Base-by-base conservation (phyloP, 208 protist genomes). In the Crithidia fasciculata region DNA sequence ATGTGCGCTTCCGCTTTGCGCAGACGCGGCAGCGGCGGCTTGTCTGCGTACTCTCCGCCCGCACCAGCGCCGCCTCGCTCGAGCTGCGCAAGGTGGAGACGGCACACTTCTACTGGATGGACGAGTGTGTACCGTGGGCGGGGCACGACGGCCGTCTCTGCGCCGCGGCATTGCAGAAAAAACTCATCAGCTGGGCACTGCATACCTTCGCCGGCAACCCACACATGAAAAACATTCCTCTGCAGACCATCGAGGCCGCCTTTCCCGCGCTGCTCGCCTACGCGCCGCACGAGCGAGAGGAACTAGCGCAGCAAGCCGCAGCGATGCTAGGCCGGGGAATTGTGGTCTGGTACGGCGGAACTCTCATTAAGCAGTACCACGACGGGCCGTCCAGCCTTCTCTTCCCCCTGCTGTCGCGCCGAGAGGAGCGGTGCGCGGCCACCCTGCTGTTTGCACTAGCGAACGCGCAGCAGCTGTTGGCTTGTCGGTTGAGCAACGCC, bases 51-150 rank as follows among this genome's bases (percentile, higher is more conserved):
- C 66, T 78, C 40, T 78, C 74, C 6, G 60, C 66, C 0, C 13
- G 52, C 7, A 12, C 52, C 8, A 41, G n/a, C 2, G 13, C 44
- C 3, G 9, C 55, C 9, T 10, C 59, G 16, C 39, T 64, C 4
- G 50, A 18, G 28, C 15, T 69, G 8, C 44, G 41, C 39, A 8
- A 15, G 6, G 74, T 70, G 40, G 61, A 65, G 16, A 54, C 19
- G 15, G 53, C 50, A 10, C 52, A 68, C 41, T 80, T 74, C 18
- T 66, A 69, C 54, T 80, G 74, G 66, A 57, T 74, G 68, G 68
- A 80, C 36, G 68, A 80, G 54, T 74, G 61, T 68, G 28, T 61
- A 55, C 62, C 74, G 2, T 0, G 39, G 12, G 8, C 59, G 0
- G 4, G 10, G 28, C 47, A 55, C 28, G 61, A 2, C 16, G 50